Conservation (phyloP, 2,329 filamentous ascomycete genomes). For the Aspergillus terreus region DNA sequence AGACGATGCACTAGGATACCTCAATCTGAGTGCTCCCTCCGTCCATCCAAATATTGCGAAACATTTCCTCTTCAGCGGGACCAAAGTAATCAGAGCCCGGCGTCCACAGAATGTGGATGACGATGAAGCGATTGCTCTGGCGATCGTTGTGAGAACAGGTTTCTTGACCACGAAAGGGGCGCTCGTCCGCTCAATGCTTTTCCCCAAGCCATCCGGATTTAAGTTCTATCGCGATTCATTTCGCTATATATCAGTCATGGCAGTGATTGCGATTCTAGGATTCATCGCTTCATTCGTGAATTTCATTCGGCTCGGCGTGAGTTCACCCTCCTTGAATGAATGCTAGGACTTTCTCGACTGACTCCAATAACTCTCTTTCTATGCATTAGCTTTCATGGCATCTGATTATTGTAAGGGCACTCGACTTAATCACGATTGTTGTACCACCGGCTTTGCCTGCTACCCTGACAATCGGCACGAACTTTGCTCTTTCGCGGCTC, state of each 20-base stretch:
- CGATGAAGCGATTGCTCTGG: constrained; percentile 85
- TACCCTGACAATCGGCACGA: constrained; percentile 92
- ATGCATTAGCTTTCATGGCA: constrained; percentile 68
- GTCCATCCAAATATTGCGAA: constrained; percentile 79
- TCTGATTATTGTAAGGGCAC: constrained; percentile 82
- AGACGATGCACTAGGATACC: constrained; percentile 69
- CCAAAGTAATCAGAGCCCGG: constrained; percentile 87
- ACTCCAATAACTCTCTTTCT: background rate
- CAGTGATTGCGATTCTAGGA: constrained; percentile 73
- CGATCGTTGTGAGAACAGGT: constrained; percentile 87
- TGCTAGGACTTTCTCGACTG: constrained; percentile 16
- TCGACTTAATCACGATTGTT: constrained; percentile 96
- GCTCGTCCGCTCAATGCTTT: constrained; percentile 94
- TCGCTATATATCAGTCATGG: constrained; percentile 97
- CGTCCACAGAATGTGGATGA: constrained; percentile 81
- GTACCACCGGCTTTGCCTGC: constrained; percentile 92
- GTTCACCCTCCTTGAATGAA: constrained; percentile 10
- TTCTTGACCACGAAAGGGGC: constrained; percentile 98
- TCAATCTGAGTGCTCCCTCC: constrained; percentile 77
- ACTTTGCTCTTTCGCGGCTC: constrained; percentile 82
- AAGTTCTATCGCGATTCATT: constrained; percentile 98
- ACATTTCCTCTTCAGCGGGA: constrained; percentile 91
- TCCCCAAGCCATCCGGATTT: constrained; percentile 96
- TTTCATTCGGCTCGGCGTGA: constrained; percentile 72
- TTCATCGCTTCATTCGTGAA: constrained; percentile 92